Evolutionary conservation across 2,329 filamentous ascomycete genomes (phyloP), one percentile per base, ranked within the genome.

Genomic region (Paracamarosporium sp.): DNA sequence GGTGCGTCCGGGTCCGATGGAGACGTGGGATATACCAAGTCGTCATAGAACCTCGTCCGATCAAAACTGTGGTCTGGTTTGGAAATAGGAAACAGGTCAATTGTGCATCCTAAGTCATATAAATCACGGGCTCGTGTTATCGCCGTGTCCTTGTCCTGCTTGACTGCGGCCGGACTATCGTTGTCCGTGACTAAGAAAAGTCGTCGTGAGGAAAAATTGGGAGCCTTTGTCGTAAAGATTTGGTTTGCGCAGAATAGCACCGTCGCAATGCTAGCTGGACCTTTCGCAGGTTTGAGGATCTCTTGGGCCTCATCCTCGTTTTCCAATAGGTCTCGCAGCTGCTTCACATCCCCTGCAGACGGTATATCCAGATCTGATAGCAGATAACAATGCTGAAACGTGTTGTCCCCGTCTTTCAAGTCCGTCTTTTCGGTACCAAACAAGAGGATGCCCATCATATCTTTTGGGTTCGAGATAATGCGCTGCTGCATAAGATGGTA

Each of bases 131-230:
- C 95, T 52, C 93, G 87, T 5, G 95, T 92, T 6, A 91, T 89
- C 4, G 95, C 92, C 33, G 90, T 87, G 13, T 90, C 90, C 51
- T 89, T 88, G 28, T 89, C 82, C 7, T 85, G 82, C 76, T 93
- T 95, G 72, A 91, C 88, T 17, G 85, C 82, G 0, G 81, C 80
- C 4, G 95, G 95, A 63, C 93, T 85, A 73, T 98, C 95, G 63
- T 96, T 92, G 75, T 98, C 93, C 0, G 95, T 98, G 55, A 99
- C 92, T 62, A 99, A 87, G 78, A 99, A 99, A n/a, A 99, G 80
- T 31, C 95, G 87, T 59, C 94, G 85, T 5, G 94, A 98, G 4
- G 92, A 90, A 75, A 98, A 98, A 71, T 97, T 98, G 17, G 95
- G 88, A 0, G 95, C 93, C 74, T 91, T 96, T 3, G 92, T 97